A percentile compares a stretch with the other conserved stretches of the same genome.
These are phyloP conservation scores for Cytospora mali DNA, from an alignment of 2,329 filamentous ascomycete species.

Conservation along the genomic window DNA sequence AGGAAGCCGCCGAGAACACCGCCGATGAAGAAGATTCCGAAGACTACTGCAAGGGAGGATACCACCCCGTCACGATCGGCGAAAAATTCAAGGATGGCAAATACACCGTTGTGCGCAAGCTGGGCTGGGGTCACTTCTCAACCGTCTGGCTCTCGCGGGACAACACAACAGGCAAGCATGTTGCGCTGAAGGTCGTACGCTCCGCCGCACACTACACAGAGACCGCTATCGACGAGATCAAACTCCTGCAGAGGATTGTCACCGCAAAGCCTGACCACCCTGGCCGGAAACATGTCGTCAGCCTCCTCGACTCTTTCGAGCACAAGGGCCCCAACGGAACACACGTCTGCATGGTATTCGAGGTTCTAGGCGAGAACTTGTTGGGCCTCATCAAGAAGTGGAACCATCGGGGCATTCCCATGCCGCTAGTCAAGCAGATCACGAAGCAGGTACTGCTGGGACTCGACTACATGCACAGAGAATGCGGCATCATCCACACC, in stretches of 20 bases:
- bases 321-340: conserved; percentile 96
- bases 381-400: conserved; percentile 95
- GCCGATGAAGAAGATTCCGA: conserved; percentile 98
- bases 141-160: conserved; percentile 87
- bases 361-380: conserved; percentile 93
- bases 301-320: conserved; percentile 93
- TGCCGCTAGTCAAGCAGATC: conserved; percentile 96
- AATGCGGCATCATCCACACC: conserved; percentile 98
- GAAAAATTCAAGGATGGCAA: conserved; percentile 98
- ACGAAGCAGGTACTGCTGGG: conserved; percentile 96
- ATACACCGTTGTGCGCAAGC: conserved; percentile 94
- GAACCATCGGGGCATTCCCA: conserved; percentile 97
- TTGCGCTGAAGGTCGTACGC: conserved; percentile 95
- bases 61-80: conserved; percentile 91
- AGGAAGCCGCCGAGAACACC: conserved; percentile 86
- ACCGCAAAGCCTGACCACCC: conserved; percentile 93
- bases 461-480: conserved; percentile 92
- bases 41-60: conserved; percentile 99
- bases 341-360: conserved; percentile 99
- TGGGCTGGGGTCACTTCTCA: conserved; percentile 99
- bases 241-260: conserved; percentile 94
- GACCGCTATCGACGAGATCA: conserved; percentile 98
- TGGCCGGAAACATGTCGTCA: conserved; percentile 92
- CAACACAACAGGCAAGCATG: conserved; percentile 87
- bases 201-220: conserved; percentile 98